Evolutionary conservation across 805 yeast genomes (phyloP).

Genomic region (Henningerozyma blattae): DNA sequence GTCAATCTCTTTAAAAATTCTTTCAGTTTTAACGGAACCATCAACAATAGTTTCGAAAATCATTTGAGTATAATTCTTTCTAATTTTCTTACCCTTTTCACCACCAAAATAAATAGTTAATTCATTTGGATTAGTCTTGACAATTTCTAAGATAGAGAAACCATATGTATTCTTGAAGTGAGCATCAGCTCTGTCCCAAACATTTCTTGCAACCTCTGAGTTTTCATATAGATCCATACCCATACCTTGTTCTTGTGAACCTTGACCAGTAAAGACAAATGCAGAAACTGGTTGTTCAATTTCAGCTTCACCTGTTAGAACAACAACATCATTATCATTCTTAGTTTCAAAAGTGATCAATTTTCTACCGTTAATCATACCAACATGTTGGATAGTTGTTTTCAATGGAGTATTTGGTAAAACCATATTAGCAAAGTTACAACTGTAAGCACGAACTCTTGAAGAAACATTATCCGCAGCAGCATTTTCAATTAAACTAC

Average conservation of each 20-base stretch:
- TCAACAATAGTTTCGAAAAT: slow-evolving; percentile 90
- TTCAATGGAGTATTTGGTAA: slow-evolving; percentile 85
- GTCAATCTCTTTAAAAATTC: slow-evolving; percentile 86
- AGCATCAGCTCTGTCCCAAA: slow-evolving; percentile 95
- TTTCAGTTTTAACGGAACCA: slow-evolving; percentile 79
- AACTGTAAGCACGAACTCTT: slow-evolving; percentile 88
- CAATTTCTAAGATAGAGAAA: slow-evolving; percentile 92
- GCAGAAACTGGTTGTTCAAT: slow-evolving; percentile 97
- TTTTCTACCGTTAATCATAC: slow-evolving; percentile 99
- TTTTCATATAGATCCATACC: slow-evolving; percentile 96
- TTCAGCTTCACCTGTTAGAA: slow-evolving; percentile 92
- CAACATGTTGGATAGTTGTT: slow-evolving; percentile 85
- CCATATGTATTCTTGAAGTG: slow-evolving; percentile 93
- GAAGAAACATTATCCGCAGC: slow-evolving; percentile 96
- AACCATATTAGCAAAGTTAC: slow-evolving; percentile 92
- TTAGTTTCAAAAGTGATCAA: slow-evolving; percentile 83
- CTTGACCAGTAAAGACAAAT: slow-evolving; percentile 98
- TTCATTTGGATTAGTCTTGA: slow-evolving; percentile 89
- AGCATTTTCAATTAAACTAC: slow-evolving; percentile 93
- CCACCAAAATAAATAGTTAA: slow-evolving; percentile 96
- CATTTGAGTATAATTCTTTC: slow-evolving; percentile 92
- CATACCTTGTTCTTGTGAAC: slow-evolving; percentile 99
- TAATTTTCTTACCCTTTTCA: slow-evolving; percentile 87
- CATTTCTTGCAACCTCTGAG: slow-evolving; percentile 83
- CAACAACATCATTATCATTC: slow-evolving; percentile 72